These are phyloP conservation scores for Pholiota adiposa DNA, from an alignment of 1,284 basidiomycete genomes.

Conservation along the genomic window DNA sequence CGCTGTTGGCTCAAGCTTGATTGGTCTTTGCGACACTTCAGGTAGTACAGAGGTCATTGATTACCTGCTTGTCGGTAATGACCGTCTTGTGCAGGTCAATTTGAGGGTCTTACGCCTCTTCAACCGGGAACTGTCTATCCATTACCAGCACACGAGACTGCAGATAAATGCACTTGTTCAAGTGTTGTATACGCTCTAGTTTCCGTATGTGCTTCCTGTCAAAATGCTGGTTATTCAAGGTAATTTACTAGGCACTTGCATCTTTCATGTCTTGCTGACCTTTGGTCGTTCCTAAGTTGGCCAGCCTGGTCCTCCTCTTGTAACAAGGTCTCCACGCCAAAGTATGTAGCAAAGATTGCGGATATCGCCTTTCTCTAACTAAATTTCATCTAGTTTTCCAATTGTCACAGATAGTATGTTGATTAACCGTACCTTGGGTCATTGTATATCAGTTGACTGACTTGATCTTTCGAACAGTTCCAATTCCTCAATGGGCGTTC, in stretches of 20 bases:
- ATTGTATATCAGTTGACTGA: neutral
- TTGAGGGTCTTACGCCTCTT: neutral
- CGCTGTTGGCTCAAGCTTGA: constrained; percentile 20
- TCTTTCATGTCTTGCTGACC: neutral
- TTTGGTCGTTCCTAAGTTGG: constrained; percentile 13
- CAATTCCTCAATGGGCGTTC: constrained; percentile 13
- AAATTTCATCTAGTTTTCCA: constrained; percentile 1
- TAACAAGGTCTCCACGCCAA: neutral
- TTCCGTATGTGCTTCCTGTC: constrained; percentile 29
- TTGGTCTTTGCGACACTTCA: constrained; percentile 11
- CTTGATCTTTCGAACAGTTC: neutral
- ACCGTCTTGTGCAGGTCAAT: neutral
- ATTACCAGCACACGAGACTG: constrained; percentile 1
- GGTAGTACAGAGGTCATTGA: neutral
- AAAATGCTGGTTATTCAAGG: constrained; percentile 13
- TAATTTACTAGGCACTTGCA: neutral
- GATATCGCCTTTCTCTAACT: neutral
- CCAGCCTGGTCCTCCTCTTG: constrained; percentile 13
- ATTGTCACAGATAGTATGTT: neutral
- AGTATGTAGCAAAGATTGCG: neutral
- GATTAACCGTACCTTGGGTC: neutral
- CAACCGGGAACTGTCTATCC: constrained; percentile 5
- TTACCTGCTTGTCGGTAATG: neutral
- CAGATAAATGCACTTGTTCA: constrained; percentile 23
- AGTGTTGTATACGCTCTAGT: constrained; percentile 27